These are phyloP conservation scores for Metschnikowia proteae DNA, from an alignment of 805 yeast species.

Conservation along the genomic window DNA sequence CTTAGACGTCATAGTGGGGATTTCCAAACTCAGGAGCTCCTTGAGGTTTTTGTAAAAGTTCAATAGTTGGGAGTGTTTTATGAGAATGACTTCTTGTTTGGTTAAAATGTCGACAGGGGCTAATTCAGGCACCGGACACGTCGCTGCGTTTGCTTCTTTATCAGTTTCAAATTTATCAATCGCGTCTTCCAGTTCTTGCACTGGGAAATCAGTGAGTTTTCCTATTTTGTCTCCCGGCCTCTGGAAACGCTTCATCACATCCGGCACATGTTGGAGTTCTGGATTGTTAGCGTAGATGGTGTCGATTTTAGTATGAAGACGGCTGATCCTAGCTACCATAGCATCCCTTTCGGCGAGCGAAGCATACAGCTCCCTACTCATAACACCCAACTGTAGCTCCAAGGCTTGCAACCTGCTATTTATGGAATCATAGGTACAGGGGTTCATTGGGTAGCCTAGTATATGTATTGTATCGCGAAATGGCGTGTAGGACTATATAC, in stretches of 20 bases:
- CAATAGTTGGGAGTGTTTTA: conserved; percentile 21
- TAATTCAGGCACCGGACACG: background rate
- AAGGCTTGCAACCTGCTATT: conserved; percentile 1
- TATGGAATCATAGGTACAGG: background rate
- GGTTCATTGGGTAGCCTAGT: background rate
- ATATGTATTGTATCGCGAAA: conserved; percentile 1
- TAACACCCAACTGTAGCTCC: conserved; percentile 8
- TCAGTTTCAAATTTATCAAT: background rate
- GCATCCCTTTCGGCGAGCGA: background rate
- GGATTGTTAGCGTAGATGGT: conserved; percentile 7
- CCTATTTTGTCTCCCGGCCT: background rate
- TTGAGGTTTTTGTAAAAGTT: conserved; percentile 21
- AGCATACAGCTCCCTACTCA: background rate
- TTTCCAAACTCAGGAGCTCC: conserved; percentile 23
- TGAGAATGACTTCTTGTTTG: conserved; percentile 21
- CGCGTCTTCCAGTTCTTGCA: background rate
- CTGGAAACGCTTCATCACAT: conserved; percentile 7
- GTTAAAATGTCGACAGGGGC: conserved; percentile 3
- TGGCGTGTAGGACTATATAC: background rate
- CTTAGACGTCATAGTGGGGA: conserved; percentile 10
- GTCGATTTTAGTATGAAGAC: conserved; percentile 11
- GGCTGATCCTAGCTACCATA: conserved; percentile 7
- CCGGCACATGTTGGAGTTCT: conserved; percentile 12
- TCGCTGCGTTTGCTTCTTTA: background rate
- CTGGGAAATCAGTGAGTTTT: background rate